Conservation (phyloP, 768 basidiomycete genomes). For the Lentinula boryana region DNA sequence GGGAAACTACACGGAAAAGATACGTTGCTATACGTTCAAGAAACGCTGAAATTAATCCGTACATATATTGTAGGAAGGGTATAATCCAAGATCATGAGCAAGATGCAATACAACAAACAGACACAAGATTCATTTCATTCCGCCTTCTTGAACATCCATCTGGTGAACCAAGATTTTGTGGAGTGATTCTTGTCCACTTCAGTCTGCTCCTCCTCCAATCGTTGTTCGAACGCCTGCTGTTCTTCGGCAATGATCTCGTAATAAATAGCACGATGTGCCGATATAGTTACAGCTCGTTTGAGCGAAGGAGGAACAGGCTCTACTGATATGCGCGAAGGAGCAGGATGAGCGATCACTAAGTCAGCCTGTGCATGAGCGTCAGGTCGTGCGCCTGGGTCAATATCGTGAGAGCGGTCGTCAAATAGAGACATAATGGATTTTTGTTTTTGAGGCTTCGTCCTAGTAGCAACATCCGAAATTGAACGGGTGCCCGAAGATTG, state of each 20-base stretch:
- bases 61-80: not conserved
- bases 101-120: not conserved
- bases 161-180: conserved; percentile 54
- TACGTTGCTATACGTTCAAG: not conserved
- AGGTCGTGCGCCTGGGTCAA: conserved; percentile 31
- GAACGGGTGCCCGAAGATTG: conserved; percentile 5
- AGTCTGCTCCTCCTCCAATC: conserved; percentile 48
- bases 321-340: conserved; percentile 31
- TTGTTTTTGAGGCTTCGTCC: not conserved
- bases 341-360: conserved; percentile 27
- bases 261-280: conserved; percentile 57
- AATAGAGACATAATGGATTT: conserved; percentile 25
- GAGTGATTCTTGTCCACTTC: conserved; percentile 39
- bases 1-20: conserved; percentile 13
- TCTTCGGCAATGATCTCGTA: conserved; percentile 71
- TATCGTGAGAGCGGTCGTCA: conserved; percentile 25
- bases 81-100: not conserved
- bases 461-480: not conserved
- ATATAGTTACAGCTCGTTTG: conserved; percentile 35
- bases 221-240: conserved; percentile 45
- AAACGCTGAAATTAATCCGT: not conserved
- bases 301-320: conserved; percentile 15
- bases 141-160: conserved; percentile 56
- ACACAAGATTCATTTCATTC: not conserved
- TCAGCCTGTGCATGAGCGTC: conserved; percentile 42